A percentile compares a stretch with the other conserved stretches of the same genome.
Evolutionary conservation across 108 stramenopile species (phyloP).

Genomic region (Nitzschia inconspicua): DNA sequence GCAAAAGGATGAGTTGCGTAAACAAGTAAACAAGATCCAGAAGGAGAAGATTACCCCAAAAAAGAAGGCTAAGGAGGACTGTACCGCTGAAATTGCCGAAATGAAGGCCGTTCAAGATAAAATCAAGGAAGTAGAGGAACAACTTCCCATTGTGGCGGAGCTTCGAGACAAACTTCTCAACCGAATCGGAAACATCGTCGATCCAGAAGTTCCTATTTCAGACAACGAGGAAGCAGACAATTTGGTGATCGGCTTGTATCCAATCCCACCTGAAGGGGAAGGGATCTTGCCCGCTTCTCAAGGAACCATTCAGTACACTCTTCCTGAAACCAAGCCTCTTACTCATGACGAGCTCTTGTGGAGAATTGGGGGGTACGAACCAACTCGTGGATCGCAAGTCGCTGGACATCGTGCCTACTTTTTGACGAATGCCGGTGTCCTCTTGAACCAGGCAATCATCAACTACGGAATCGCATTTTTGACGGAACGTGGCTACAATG

Average conservation of each 20-base stretch:
- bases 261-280: slow-evolving; percentile 68
- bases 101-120: slow-evolving; percentile 78
- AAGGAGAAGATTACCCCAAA: slow-evolving; percentile 89
- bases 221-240: slow-evolving; percentile 95
- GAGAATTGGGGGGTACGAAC: slow-evolving; percentile 99
- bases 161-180: slow-evolving; percentile 74
- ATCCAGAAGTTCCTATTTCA: slow-evolving; percentile 90
- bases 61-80: slow-evolving; percentile 91
- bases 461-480: slow-evolving; percentile 97
- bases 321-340: slow-evolving; percentile 79
- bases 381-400: slow-evolving; percentile 87
- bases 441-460: slow-evolving; percentile 98
- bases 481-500: slow-evolving; percentile 84
- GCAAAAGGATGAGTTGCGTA: slow-evolving; percentile 73
- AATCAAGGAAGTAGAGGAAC: slow-evolving; percentile 73
- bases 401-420: slow-evolving; percentile 99
- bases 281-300: slow-evolving; percentile 57
- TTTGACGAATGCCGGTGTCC: slow-evolving; percentile 93
- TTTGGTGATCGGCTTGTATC: slow-evolving; percentile 76
- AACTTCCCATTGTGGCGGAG: slow-evolving; percentile 52
- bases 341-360: slow-evolving; percentile 97
- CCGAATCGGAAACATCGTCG: slow-evolving; percentile 96
- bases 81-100: slow-evolving; percentile 79
- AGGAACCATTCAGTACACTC: slow-evolving; percentile 60
- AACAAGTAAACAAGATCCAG: slow-evolving; percentile 86